Percentiles rank a stretch among this genome's conserved stretches.
Evolutionary conservation across 129 eudicot genomes (phyloP).

Genomic region (Rutidosis leptorrhynchoides): DNA sequence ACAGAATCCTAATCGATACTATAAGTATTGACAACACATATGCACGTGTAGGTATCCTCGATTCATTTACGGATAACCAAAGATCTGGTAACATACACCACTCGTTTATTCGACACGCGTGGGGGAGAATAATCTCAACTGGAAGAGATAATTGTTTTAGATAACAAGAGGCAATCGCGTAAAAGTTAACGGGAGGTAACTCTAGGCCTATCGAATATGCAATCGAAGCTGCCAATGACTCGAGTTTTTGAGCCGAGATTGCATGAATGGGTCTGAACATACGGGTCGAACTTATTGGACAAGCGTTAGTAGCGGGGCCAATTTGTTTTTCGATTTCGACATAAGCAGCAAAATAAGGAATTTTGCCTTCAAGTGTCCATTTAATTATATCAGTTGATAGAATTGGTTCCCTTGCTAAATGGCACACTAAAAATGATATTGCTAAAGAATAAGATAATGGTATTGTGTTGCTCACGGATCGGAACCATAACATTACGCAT

Average conservation of each 20-base stretch:
- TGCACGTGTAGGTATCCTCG: slow-evolving; percentile 66
- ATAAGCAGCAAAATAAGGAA: slow-evolving; percentile 76
- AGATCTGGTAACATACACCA: slow-evolving; percentile 85
- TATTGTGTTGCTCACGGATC: slow-evolving; percentile 45
- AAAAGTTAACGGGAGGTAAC: slow-evolving; percentile 77
- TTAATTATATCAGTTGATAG: slow-evolving; percentile 63
- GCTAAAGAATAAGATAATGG: slow-evolving; percentile 62
- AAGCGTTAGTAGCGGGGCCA: slow-evolving; percentile 45
- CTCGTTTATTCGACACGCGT: slow-evolving; percentile 57
- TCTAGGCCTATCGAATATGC: slow-evolving; percentile 50
- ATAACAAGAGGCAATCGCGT: slow-evolving; percentile 68
- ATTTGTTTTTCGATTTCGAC: slow-evolving; percentile 56
- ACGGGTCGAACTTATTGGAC: slow-evolving; percentile 55
- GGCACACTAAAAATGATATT: slow-evolving; percentile 66
- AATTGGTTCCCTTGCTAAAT: slow-evolving; percentile 69
- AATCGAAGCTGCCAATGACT: slow-evolving; percentile 58
- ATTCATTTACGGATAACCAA: slow-evolving; percentile 61
- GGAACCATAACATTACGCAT: slow-evolving; percentile 60
- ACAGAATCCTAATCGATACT: slow-evolving; percentile 61
- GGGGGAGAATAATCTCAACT: slow-evolving; percentile 46
- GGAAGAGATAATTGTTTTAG: slow-evolving; percentile 60
- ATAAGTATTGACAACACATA: slow-evolving; percentile 65
- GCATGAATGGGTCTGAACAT: slow-evolving; percentile 60
- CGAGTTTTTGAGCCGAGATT: slow-evolving; percentile 53
- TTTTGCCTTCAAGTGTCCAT: slow-evolving; percentile 74